phyloP scores from a whole-genome alignment of 2,329 filamentous ascomycete genomes.

The Aspergillus sp. region DNA sequence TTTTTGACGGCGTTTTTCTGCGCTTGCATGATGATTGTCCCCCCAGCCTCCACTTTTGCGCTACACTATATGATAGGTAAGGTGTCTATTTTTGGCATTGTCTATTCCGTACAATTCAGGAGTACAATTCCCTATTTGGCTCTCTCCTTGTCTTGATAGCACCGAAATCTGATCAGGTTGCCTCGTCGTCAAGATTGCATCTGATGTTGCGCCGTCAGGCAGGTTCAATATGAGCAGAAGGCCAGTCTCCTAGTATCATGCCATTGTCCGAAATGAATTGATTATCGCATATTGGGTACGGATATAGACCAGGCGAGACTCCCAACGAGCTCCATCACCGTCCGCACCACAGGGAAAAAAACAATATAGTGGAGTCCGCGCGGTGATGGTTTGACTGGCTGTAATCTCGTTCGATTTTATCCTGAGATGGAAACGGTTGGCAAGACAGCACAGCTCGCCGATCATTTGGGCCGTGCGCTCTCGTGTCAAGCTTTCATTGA shows the following conservation, averaged over 20 bases:
- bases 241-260: neutral
- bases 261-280: neutral
- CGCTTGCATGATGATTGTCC: neutral
- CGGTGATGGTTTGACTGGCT: slow-evolving; percentile 4
- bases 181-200: neutral
- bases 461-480: neutral
- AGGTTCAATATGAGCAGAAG: neutral
- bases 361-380: slow-evolving; percentile 3
- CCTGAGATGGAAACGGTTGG: neutral
- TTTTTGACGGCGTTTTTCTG: too few species aligned
- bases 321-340: neutral
- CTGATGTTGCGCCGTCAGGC: too few species aligned
- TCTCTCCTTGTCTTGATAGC: too few species aligned
- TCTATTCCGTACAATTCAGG: too few species aligned
- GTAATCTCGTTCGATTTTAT: neutral
- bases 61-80: neutral
- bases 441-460: neutral
- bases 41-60: neutral
- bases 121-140: too few species aligned
- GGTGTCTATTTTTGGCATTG: neutral
- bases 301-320: neutral
- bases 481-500: slow-evolving; percentile 5
- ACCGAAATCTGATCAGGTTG: too few species aligned
- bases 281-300: neutral
- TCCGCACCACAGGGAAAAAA: neutral